These are phyloP conservation scores for Aquilaria agallochum DNA, from an alignment of 441 rosid species.

Conservation along the genomic window DNA sequence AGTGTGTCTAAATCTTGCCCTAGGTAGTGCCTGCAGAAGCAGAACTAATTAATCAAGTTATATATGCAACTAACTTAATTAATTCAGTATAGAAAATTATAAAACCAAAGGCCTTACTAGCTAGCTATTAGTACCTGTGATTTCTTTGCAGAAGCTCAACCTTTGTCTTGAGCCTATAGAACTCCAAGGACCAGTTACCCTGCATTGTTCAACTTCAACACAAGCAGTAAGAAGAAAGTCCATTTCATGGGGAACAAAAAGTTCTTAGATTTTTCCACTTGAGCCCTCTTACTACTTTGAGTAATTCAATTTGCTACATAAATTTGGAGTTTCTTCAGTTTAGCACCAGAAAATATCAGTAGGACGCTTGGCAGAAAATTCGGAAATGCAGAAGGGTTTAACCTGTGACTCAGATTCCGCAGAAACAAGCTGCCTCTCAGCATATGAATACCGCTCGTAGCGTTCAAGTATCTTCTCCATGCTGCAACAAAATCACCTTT, in stretches of 20 bases:
- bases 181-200: constrained; percentile 82
- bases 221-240: too few relatives aligned
- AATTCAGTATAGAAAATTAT: background rate
- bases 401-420: constrained; percentile 51
- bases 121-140: constrained; percentile 43
- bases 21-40: constrained; percentile 57
- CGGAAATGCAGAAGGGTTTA: background rate
- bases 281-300: too few relatives aligned
- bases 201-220: constrained; percentile 14
- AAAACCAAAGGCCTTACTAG: background rate
- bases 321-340: too few relatives aligned
- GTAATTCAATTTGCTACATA: too few relatives aligned
- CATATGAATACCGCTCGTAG: constrained; percentile 76
- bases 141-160: constrained; percentile 77
- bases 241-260: too few relatives aligned
- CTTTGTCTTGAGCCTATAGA: constrained; percentile 76
- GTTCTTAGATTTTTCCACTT: too few relatives aligned
- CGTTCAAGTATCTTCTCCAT: constrained; percentile 97
- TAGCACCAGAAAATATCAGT: too few relatives aligned
- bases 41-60: background rate
- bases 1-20: constrained; percentile 85
- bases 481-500: constrained; percentile 29
- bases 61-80: background rate
- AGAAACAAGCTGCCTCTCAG: constrained; percentile 64
- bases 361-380: too few relatives aligned